Conservation (phyloP, 345 rosid species). For the Diplotaxis tenuifolia region DNA sequence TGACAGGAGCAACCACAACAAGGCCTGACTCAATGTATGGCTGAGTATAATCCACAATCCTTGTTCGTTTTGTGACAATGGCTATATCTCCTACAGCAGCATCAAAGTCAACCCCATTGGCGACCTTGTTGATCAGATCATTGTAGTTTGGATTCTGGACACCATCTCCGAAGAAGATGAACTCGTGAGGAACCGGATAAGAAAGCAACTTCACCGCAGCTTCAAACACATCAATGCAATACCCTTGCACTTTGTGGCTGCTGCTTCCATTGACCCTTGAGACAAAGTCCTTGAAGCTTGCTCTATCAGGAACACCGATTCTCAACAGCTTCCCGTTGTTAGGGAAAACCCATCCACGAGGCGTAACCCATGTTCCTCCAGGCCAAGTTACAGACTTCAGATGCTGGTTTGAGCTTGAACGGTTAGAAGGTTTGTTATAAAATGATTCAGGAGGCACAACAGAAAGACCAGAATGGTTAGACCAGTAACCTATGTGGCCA, state of each 20-base stretch:
- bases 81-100: conserved; percentile 87
- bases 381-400: conserved; percentile 75
- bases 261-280: conserved; percentile 52
- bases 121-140: conserved; percentile 59
- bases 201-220: conserved; percentile 71
- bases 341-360: conserved; percentile 95
- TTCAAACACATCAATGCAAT: conserved; percentile 78
- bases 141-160: conserved; percentile 64
- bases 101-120: conserved; percentile 68
- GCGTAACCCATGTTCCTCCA: conserved; percentile 54
- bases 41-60: conserved; percentile 73
- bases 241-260: conserved; percentile 55
- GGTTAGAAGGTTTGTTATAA: conserved; percentile 59
- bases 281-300: conserved; percentile 59
- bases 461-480: conserved; percentile 82
- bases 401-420: conserved; percentile 73
- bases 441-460: conserved; percentile 69
- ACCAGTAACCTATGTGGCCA: conserved; percentile 78
- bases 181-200: conserved; percentile 72
- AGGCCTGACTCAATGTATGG: conserved; percentile 87
- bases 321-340: conserved; percentile 69
- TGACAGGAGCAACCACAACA: conserved; percentile 84
- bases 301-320: conserved; percentile 76
- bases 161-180: conserved; percentile 81
- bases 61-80: conserved; percentile 71